Evolutionary conservation across 306 rosid genomes (phyloP).

Genomic region (Cucurbita ficifolia): DNA sequence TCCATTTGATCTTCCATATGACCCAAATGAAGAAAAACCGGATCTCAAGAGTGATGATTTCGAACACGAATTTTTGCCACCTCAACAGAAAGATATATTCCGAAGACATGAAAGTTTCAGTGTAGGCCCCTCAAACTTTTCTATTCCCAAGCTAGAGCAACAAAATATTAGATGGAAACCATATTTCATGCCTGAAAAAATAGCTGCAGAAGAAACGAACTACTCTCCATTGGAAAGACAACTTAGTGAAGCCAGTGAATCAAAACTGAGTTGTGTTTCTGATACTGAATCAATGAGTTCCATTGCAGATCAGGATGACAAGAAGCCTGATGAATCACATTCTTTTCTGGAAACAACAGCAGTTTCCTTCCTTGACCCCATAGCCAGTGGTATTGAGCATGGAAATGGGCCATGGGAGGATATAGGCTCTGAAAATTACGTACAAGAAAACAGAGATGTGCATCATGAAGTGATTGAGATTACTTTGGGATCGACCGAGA

Average conservation of each 20-base stretch:
- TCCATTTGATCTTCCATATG: constrained; percentile 91
- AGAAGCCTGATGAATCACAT: constrained; percentile 42
- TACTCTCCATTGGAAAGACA: constrained; percentile 52
- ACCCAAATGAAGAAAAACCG: constrained; percentile 82
- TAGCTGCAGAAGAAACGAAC: constrained; percentile 62
- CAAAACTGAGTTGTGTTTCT: constrained; percentile 81
- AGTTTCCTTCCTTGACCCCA: constrained; percentile 26
- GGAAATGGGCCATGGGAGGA: constrained; percentile 44
- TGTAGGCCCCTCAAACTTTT: constrained; percentile 47
- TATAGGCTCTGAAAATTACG: constrained; percentile 27
- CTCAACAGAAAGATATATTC: constrained; percentile 45
- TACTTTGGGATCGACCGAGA: constrained; percentile 41
- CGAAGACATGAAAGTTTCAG: constrained; percentile 81
- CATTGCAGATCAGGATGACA: constrained; percentile 54
- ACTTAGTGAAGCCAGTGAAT: constrained; percentile 63
- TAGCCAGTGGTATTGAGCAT: constrained; percentile 25
- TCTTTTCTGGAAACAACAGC: constrained; percentile 35
- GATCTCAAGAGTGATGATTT: constrained; percentile 70
- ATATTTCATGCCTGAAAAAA: constrained; percentile 46
- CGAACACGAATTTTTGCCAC: constrained; percentile 45
- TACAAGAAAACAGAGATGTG: constrained; percentile 24
- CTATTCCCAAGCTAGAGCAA: constrained; percentile 36
- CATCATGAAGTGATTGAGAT: constrained; percentile 39
- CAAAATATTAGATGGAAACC: constrained; percentile 61
- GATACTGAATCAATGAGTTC: constrained; percentile 73